These are phyloP conservation scores for Oryza glumipatula DNA, from an alignment of 176 grass and related monocot genomes.

Conservation along the genomic window DNA sequence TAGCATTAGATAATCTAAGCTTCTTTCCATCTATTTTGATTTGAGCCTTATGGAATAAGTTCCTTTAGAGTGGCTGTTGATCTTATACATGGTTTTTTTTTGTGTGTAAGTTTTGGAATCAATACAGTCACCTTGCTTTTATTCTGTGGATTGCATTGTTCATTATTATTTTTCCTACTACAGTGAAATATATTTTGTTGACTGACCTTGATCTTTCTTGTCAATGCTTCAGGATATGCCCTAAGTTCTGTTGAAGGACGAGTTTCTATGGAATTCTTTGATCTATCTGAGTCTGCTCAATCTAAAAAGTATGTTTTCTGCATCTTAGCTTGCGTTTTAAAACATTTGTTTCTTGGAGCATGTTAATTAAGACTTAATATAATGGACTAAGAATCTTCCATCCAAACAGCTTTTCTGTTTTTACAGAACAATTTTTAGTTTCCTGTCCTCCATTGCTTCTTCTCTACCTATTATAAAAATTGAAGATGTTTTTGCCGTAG, in stretches of 20 bases:
- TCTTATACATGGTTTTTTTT: neutral
- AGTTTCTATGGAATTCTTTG: conserved; percentile 98
- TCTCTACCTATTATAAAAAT: too few species aligned
- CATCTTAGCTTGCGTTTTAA: conserved; percentile 16
- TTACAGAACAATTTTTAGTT: neutral
- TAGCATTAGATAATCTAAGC: neutral
- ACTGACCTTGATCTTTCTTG: conserved; percentile 12
- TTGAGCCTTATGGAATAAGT: conserved; percentile 7
- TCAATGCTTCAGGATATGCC: conserved; percentile 74
- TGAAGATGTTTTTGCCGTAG: too few species aligned
- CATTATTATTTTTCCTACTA: neutral
- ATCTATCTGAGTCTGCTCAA: conserved; percentile 85
- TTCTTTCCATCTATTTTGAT: conserved; percentile 2
- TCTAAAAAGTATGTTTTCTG: conserved; percentile 80
- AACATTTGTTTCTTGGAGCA: conserved; percentile 8
- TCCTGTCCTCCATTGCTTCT: neutral
- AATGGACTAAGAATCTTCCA: neutral
- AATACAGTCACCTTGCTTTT: neutral
- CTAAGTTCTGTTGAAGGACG: conserved; percentile 97
- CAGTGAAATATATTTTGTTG: neutral
- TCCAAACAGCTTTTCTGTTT: neutral
- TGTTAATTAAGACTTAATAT: neutral
- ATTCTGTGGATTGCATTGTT: neutral
- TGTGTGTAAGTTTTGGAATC: neutral
- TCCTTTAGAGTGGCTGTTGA: conserved; percentile 1